phyloP scores from a whole-genome alignment of 1,284 basidiomycete species.

The Tilletiopsis washingtonensis region DNA sequence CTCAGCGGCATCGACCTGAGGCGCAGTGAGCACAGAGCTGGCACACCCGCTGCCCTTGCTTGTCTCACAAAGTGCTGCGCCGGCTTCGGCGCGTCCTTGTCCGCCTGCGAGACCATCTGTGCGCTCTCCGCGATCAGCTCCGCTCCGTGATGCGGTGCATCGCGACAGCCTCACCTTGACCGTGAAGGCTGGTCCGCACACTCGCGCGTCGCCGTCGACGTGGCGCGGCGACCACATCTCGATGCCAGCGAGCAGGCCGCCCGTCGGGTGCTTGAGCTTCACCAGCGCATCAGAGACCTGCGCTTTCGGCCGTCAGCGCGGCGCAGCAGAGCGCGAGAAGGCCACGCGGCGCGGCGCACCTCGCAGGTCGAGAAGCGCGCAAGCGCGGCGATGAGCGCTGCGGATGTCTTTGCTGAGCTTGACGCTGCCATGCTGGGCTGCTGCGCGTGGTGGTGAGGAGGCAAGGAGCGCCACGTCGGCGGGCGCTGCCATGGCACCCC shows the following conservation, averaged over 20 bases:
- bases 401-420: no score
- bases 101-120: constrained; percentile 63
- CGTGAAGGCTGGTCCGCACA: constrained; percentile 73
- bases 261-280: constrained; percentile 67
- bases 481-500: no score
- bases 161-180: constrained; percentile 54
- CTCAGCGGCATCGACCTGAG: constrained; percentile 62
- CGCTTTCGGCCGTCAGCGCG: no score
- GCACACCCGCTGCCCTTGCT: no score
- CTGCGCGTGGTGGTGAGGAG: no score
- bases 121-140: no score
- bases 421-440: no score
- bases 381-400: not conserved
- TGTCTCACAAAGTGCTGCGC: constrained; percentile 61
- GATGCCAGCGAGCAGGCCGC: constrained; percentile 77
- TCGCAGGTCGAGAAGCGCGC: constrained; percentile 2
- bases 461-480: no score
- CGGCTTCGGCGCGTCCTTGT: constrained; percentile 61
- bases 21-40: no score
- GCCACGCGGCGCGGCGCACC: not conserved
- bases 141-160: no score
- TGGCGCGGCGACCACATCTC: constrained; percentile 54
- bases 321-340: no score
- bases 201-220: constrained; percentile 4
- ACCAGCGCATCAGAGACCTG: constrained; percentile 83